Evolutionary conservation across 2,329 filamentous ascomycete genomes (phyloP), one percentile per base, ranked within the genome.

Genomic region (Aspergillus fijiensis): DNA sequence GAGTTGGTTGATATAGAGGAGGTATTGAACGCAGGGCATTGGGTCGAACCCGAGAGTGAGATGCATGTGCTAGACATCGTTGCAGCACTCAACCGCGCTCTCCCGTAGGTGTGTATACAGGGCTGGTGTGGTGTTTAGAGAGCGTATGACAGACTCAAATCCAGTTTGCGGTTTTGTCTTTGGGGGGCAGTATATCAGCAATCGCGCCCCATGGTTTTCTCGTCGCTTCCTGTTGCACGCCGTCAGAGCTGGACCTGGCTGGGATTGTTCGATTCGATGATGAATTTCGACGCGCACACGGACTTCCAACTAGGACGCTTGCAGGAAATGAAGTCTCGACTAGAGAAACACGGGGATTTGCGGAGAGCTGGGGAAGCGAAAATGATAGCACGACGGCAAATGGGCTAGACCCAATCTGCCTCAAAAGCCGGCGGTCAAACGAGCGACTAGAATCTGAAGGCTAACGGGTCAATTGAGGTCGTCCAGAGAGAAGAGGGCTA

Each of bases 21-120:
- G 47, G 82, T 81, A 72, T 84, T 82, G 74, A 92, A 96, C 2
- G 90, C 89, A 51, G 88, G 82, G 76, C 91, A 96, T 57, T 82
- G 77, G 5, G 81, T 87, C 33, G 91, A 94, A 62, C 84, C 87
- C 59, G 84, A 77, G 39, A 96, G 82, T 29, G 91, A 87, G 67
- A 95, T 84, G 74, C 91, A 82, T 73, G 77, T 71, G 62, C 55
- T 65, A 27, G 74, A 64, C 76, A 78, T 78, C 53, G 62, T 64
- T 55, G 42, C 19, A 39, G 12, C 53, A 12, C 11, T 4, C 27
- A 49, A 6, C n/a, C 6, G 7, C 9, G 4, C 9, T 45, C 7
- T 9, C 6, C 39, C n/a, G 6, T n/a, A 19, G 5, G 7, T n/a
- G 14, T 45, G 16, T n/a, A 16, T 45, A 45, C 39, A 19, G 39